phyloP scores from a whole-genome alignment of 2,329 filamentous ascomycete genomes.

The Aspergillus sp. region DNA sequence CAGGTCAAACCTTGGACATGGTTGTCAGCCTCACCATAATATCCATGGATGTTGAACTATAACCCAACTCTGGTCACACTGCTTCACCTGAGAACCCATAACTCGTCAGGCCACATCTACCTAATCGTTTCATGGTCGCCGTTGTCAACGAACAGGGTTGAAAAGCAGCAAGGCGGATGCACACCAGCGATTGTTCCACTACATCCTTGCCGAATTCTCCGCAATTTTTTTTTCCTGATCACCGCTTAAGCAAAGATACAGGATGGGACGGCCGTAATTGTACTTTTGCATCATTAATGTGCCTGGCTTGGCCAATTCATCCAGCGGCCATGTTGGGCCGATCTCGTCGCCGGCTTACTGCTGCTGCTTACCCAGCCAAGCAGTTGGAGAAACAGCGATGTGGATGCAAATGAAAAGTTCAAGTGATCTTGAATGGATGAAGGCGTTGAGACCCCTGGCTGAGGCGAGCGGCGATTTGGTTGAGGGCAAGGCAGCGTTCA shows the following conservation, averaged over 20 bases:
- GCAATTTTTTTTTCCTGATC: not conserved
- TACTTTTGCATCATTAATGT: not conserved
- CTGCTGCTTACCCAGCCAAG: not conserved
- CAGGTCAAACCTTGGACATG: no score
- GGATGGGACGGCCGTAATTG: no score
- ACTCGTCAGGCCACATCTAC: not conserved
- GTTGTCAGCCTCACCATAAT: no score
- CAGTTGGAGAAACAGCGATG: not conserved
- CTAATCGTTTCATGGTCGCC: not conserved
- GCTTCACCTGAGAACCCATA: not conserved
- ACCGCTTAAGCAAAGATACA: not conserved
- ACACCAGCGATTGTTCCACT: not conserved
- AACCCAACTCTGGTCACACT: not conserved
- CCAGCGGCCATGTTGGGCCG: not conserved
- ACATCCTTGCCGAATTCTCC: conserved; percentile 5
- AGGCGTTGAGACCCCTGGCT: not conserved
- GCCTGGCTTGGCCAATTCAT: not conserved
- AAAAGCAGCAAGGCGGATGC: not conserved
- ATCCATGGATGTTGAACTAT: no score
- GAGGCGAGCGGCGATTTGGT: not conserved
- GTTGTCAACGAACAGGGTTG: not conserved
- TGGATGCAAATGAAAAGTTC: not conserved
- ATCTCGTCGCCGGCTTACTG: not conserved
- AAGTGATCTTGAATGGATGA: not conserved
- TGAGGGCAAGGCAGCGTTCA: no score